A percentile compares a stretch with the other conserved stretches of the same genome.
Conservation (phyloP, 2,329 filamentous ascomycete species). For the Cladophialophora chaetospira region DNA sequence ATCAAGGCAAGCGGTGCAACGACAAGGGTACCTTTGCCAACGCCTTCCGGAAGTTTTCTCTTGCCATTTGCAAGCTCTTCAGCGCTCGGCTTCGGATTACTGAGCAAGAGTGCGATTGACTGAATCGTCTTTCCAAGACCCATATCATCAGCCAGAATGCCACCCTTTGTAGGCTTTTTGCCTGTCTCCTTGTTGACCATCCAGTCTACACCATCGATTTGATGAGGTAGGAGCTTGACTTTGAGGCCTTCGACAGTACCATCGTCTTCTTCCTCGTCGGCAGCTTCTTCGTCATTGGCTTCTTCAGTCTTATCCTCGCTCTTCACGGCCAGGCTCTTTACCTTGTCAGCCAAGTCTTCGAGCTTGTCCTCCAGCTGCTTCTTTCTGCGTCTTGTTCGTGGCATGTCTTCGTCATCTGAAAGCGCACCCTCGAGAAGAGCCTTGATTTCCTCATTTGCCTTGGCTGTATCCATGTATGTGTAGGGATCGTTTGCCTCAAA, state of each 20-base stretch:
- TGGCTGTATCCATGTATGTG: slow-evolving; percentile 51
- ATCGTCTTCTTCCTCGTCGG: slow-evolving; percentile 58
- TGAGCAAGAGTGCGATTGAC: slow-evolving; percentile 83
- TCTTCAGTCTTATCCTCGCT: slow-evolving; percentile 34
- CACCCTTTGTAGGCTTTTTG: slow-evolving; percentile 80
- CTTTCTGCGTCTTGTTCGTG: slow-evolving; percentile 41
- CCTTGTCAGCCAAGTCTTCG: slow-evolving; percentile 46
- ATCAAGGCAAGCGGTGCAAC: slow-evolving; percentile 92
- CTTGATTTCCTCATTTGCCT: slow-evolving; percentile 56
- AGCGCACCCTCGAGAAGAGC: slow-evolving; percentile 54
- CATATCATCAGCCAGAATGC: slow-evolving; percentile 94
- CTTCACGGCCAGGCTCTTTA: slow-evolving; percentile 46
- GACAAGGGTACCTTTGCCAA: slow-evolving; percentile 81
- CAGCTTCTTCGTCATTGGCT: slow-evolving; percentile 39
- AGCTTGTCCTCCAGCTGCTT: slow-evolving; percentile 44
- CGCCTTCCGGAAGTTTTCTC: slow-evolving; percentile 67
- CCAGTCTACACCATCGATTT: slow-evolving; percentile 91
- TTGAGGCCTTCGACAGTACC: slow-evolving; percentile 76
- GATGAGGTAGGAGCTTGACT: slow-evolving; percentile 87
- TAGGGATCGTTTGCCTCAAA: slow-evolving; percentile 59
- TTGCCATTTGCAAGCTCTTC: slow-evolving; percentile 45
- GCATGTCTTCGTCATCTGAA: slow-evolving; percentile 51
- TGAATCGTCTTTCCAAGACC: slow-evolving; percentile 95
- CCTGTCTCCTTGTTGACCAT: slow-evolving; percentile 92
- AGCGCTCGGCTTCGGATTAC: slow-evolving; percentile 70